A percentile compares a stretch with the other conserved stretches of the same genome.
Conservation (phyloP, 73 alveolate genomes). For the Paramecium caudatum region DNA sequence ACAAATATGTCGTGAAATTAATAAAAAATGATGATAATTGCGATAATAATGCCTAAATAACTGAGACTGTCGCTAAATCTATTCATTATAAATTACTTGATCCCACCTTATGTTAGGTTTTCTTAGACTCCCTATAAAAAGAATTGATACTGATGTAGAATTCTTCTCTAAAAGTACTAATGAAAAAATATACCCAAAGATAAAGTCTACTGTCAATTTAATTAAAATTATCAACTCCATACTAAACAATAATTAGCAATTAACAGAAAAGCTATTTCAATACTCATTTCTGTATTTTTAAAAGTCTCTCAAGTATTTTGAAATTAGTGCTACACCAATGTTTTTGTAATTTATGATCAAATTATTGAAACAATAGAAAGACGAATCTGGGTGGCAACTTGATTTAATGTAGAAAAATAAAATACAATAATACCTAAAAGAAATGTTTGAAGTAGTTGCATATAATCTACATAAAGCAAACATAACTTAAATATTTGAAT, state of each 20-base stretch:
- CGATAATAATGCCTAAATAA: neutral
- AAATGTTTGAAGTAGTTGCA: conserved; percentile 61
- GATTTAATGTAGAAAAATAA: conserved; percentile 39
- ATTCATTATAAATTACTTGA: conserved; percentile 22
- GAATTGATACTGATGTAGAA: neutral
- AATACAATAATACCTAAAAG: neutral
- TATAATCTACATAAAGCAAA: conserved; percentile 57
- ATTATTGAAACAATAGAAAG: neutral
- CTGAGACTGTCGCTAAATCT: conserved; percentile 9
- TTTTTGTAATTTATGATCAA: conserved; percentile 30
- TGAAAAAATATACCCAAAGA: neutral
- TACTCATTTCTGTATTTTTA: conserved; percentile 16
- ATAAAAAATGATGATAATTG: neutral
- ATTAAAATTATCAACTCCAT: conserved; percentile 9
- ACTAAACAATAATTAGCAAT: neutral
- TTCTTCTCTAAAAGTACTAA: neutral
- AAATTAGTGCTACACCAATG: conserved; percentile 7
- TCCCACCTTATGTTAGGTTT: neutral
- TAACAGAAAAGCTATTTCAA: neutral
- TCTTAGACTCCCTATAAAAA: neutral
- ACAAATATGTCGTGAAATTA: neutral
- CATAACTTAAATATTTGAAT: conserved; percentile 49
- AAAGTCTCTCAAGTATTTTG: conserved; percentile 28
- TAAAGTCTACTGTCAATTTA: neutral
- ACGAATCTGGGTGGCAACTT: conserved; percentile 62